These are phyloP conservation scores for Paxillus involutus DNA, from an alignment of 768 basidiomycete genomes.

Conservation along the genomic window DNA sequence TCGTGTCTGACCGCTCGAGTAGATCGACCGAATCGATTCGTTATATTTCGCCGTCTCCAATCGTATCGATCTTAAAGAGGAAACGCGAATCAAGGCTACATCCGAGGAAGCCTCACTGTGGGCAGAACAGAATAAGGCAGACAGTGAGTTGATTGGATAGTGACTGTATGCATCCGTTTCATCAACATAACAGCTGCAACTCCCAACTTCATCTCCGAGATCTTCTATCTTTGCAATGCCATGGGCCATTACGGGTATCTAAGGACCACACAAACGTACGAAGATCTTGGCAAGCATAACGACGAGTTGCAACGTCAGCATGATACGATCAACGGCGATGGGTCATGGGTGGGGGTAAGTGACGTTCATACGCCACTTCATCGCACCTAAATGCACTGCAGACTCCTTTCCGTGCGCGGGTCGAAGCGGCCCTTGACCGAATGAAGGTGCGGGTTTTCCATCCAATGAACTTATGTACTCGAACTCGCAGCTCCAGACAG, in stretches of 20 bases:
- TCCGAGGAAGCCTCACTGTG: constrained; percentile 82
- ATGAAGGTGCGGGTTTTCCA: constrained; percentile 55
- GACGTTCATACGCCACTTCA: not conserved
- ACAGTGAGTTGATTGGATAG: constrained; percentile 35
- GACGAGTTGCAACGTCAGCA: constrained; percentile 78
- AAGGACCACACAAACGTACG: constrained; percentile 75
- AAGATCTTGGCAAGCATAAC: constrained; percentile 69
- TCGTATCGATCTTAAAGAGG: constrained; percentile 78
- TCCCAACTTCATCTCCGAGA: constrained; percentile 92
- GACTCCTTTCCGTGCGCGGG: constrained; percentile 74
- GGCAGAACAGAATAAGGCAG: constrained; percentile 51
- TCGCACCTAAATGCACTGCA: constrained; percentile 26
- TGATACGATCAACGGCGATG: constrained; percentile 72
- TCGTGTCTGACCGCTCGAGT: constrained; percentile 4
- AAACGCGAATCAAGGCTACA: constrained; percentile 92
- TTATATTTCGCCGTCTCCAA: constrained; percentile 72
- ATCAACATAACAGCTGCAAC: constrained; percentile 44
- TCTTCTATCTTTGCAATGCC: constrained; percentile 87
- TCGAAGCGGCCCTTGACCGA: constrained; percentile 73
- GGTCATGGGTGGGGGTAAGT: constrained; percentile 81
- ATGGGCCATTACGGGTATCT: constrained; percentile 89
- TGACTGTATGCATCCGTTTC: not conserved
- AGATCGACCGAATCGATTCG: constrained; percentile 92
- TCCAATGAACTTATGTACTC: not conserved
- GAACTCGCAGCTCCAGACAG: constrained; percentile 43